A percentile compares a stretch with the other conserved stretches of the same genome.
These are phyloP conservation scores for Lasiosphaeria miniovina DNA, from an alignment of 495 filamentous ascomycete species.

Conservation along the genomic window DNA sequence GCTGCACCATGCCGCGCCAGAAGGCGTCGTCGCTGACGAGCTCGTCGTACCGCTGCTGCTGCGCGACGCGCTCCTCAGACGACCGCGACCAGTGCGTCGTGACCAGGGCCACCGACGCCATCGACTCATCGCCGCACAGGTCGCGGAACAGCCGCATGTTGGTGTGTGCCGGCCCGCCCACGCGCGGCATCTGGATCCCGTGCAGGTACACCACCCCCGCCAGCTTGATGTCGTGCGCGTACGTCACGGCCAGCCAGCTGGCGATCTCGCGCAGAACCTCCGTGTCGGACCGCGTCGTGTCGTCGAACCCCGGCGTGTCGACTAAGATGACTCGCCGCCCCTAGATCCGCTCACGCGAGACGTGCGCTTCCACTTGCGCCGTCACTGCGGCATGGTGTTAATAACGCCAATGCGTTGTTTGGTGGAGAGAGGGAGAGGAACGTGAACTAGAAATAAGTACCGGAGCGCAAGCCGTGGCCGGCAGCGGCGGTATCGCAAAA, in stretches of 20 bases:
- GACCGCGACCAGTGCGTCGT: not conserved
- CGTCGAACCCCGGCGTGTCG: conserved; percentile 39
- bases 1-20: not conserved
- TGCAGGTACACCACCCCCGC: conserved; percentile 1
- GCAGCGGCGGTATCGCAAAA: conserved; percentile 1
- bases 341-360: not conserved
- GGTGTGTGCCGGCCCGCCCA: not conserved
- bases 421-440: not conserved
- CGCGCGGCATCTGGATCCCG: not conserved
- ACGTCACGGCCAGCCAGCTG: conserved; percentile 14
- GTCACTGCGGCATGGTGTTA: not conserved
- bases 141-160: not conserved
- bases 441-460: not conserved
- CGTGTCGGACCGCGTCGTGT: conserved; percentile 26
- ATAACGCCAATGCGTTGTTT: not conserved
- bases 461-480: conserved; percentile 6
- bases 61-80: not conserved
- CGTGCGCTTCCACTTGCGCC: conserved; percentile 2
- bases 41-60: conserved; percentile 1
- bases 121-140: not conserved
- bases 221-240: not conserved
- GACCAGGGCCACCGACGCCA: not conserved
- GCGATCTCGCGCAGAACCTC: conserved; percentile 34
- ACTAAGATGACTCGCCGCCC: conserved; percentile 14
- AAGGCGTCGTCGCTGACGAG: conserved; percentile 2